Base-by-base conservation (phyloP, 2,329 filamentous ascomycete genomes). In the Trichoderma asperellum region DNA sequence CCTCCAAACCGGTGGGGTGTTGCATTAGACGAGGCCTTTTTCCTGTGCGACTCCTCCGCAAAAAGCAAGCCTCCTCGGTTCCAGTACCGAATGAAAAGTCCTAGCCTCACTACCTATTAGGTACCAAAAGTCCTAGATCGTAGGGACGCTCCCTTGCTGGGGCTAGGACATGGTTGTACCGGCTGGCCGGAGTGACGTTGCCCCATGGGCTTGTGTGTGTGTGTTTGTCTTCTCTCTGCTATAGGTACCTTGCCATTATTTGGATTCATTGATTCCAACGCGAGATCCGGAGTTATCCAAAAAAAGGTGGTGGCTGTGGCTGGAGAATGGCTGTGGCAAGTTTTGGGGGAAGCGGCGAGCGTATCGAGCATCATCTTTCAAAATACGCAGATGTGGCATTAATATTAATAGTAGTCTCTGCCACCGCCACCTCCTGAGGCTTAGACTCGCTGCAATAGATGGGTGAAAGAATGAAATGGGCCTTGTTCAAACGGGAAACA, bases 131-230 rank as follows among this genome's bases (percentile, higher is more conserved):
- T 68, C 57, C 66, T 68, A 61, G 56, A 61, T 53, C 32, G 40
- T 24, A 43, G 40, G 40, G 40, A 24, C 16, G 8, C 47, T 21
- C 27, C 49, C 32, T 37, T 53, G 49, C 61, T 12, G 24, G 3
- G 21, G 10, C 47, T 55, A 64, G 61, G 61, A 64, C 49, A 55
- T 35, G 34, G 62, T 47, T 66, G 24, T 21, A 66, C 37, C 62
- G 53, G 57, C 53, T 53, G 62, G 55, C 37, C 62, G 62, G 53
- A 57, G 57, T 49, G 53, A 66, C 53, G 61, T 65, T 65, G 62
- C 62, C 29, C 37, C 62, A 65, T 65, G 34, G 61, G 60, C 60
- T 40, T 63, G 59, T 27, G 47, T 24, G 24, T 24, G 24, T 24
- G 47, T 24, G 24, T 24, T 2, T 47, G 58, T 32, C 21, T 63